phyloP scores from a whole-genome alignment of 169 alveolate genomes.

The Plasmodium gonderi region DNA sequence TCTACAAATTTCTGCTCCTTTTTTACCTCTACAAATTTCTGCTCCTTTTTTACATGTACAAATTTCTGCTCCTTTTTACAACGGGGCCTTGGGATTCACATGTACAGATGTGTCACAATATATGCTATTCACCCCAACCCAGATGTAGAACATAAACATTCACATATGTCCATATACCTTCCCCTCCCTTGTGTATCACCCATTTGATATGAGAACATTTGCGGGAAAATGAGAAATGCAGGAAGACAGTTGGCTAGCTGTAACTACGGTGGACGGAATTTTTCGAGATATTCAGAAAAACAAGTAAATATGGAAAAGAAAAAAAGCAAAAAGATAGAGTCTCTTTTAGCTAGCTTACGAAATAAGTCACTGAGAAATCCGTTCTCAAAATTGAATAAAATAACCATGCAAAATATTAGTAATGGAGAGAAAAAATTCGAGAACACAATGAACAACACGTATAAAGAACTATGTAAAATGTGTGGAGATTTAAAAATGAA shows the following conservation, averaged over 20 bases:
- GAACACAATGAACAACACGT: neutral
- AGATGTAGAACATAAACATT: too few species aligned
- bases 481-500: neutral
- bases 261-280: neutral
- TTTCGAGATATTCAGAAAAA: slow-evolving; percentile 8
- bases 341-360: neutral
- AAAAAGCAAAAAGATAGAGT: neutral
- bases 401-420: neutral
- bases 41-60: too few species aligned
- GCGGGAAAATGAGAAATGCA: neutral
- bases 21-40: too few species aligned
- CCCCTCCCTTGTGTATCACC: too few species aligned
- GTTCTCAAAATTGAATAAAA: neutral
- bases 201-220: too few species aligned
- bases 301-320: neutral
- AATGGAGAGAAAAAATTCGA: neutral
- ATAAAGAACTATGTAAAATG: neutral
- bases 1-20: too few species aligned
- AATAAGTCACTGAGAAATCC: neutral
- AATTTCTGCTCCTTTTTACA: too few species aligned
- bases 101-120: too few species aligned
- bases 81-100: too few species aligned
- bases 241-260: neutral
- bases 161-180: too few species aligned
- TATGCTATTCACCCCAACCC: too few species aligned